Conservation (phyloP, 129 eudicot species). For the Smallanthus sonchifolius region DNA sequence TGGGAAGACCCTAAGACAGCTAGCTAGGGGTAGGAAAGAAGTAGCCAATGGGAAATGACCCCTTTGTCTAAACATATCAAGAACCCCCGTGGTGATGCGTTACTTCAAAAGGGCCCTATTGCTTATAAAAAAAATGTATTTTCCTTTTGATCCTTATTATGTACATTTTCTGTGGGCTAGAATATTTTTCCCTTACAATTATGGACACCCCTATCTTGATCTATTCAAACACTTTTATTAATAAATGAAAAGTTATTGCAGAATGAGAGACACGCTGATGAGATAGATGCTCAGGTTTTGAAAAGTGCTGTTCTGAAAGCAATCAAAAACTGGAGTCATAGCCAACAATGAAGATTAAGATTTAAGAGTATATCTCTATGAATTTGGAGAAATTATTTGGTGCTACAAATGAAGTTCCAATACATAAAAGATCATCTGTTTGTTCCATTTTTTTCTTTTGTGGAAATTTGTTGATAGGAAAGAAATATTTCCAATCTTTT, state of each 20-base stretch:
- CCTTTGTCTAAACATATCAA: too few relatives aligned
- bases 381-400: not conserved
- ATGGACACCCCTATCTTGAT: not conserved
- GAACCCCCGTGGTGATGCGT: too few relatives aligned
- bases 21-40: too few relatives aligned
- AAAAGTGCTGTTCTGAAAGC: constrained; percentile 56
- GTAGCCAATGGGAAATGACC: too few relatives aligned
- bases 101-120: too few relatives aligned
- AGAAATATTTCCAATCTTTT: too few relatives aligned
- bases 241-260: constrained; percentile 20
- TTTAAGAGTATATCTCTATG: not conserved
- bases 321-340: constrained; percentile 47
- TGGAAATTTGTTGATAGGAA: not conserved
- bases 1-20: too few relatives aligned
- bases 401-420: not conserved
- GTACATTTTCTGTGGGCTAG: not conserved
- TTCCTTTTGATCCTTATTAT: not conserved
- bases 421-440: not conserved
- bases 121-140: too few relatives aligned
- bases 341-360: constrained; percentile 14
- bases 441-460: not conserved
- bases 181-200: not conserved
- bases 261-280: constrained; percentile 48
- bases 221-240: not conserved
- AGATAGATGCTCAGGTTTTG: constrained; percentile 54